These are phyloP conservation scores for Hanseniaspora hatyaiensis DNA, from an alignment of 805 yeast genomes.

Conservation along the genomic window DNA sequence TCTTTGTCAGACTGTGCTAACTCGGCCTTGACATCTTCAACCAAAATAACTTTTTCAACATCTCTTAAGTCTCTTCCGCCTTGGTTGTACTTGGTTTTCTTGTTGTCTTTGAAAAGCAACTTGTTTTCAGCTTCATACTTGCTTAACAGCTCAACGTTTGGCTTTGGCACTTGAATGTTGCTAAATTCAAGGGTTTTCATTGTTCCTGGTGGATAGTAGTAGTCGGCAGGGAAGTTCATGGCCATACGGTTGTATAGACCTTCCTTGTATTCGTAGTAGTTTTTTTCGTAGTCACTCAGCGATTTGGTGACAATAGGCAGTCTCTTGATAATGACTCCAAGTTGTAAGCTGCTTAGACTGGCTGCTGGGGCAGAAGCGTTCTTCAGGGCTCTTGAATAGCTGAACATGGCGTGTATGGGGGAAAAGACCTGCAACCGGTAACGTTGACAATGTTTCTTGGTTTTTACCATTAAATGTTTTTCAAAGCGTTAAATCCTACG, in stretches of 20 bases:
- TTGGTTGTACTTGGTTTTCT: slow-evolving; percentile 64
- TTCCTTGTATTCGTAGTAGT: slow-evolving; percentile 70
- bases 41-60: slow-evolving; percentile 68
- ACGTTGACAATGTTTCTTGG: not conserved
- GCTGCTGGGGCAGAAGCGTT: slow-evolving; percentile 14
- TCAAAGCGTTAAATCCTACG: too few species aligned
- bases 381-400: slow-evolving; percentile 17
- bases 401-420: too few species aligned
- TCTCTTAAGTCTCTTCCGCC: slow-evolving; percentile 80
- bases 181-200: slow-evolving; percentile 30
- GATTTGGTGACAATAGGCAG: slow-evolving; percentile 77
- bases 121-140: slow-evolving; percentile 64
- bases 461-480: too few species aligned
- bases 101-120: slow-evolving; percentile 67
- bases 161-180: slow-evolving; percentile 46
- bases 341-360: slow-evolving; percentile 25
- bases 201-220: slow-evolving; percentile 81
- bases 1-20: slow-evolving; percentile 38
- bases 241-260: slow-evolving; percentile 79
- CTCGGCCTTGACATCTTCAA: slow-evolving; percentile 38
- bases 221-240: slow-evolving; percentile 97
- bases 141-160: slow-evolving; percentile 60
- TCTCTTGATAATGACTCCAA: slow-evolving; percentile 62
- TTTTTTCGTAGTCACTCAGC: slow-evolving; percentile 54
- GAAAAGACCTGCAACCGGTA: too few species aligned